Conservation (phyloP, 495 filamentous ascomycete species). For the Hypoxylon fuscum region DNA sequence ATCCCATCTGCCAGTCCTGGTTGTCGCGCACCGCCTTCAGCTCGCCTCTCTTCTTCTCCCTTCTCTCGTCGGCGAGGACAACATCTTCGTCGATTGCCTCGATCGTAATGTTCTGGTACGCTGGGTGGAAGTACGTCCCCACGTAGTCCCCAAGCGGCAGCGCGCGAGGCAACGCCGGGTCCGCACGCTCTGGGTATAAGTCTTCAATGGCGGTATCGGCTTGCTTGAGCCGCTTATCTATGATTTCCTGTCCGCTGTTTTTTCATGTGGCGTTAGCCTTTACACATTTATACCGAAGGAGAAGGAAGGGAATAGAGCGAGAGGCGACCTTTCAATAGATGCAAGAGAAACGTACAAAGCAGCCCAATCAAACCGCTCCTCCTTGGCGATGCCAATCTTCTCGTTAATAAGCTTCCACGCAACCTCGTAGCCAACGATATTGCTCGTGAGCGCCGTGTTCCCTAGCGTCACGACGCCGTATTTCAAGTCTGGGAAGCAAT, state of each 20-base stretch:
- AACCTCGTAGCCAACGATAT: constrained; percentile 41
- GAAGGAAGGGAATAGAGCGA: background rate
- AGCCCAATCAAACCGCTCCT: constrained; percentile 45
- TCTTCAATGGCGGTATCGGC: constrained; percentile 37
- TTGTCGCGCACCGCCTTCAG: constrained; percentile 40
- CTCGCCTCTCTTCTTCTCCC: constrained; percentile 5
- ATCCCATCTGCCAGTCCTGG: constrained; percentile 41
- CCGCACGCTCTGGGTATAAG: constrained; percentile 45
- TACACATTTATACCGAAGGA: constrained; percentile 1
- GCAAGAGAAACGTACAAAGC: constrained; percentile 31
- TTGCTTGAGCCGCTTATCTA: constrained; percentile 31
- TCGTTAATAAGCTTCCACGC: constrained; percentile 54
- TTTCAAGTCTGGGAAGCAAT: constrained; percentile 54
- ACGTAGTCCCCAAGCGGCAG: constrained; percentile 47
- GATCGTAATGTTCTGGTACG: constrained; percentile 51
- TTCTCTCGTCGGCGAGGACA: background rate
- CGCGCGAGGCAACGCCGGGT: constrained; percentile 42
- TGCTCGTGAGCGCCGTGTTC: constrained; percentile 51
- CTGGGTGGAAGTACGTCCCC: constrained; percentile 55
- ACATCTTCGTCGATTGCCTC: constrained; percentile 13
- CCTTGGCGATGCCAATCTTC: constrained; percentile 44
- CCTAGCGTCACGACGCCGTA: constrained; percentile 59
- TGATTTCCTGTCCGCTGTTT: constrained; percentile 13
- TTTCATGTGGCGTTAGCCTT: constrained; percentile 2
- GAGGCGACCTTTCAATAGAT: background rate